Conservation (phyloP, 495 filamentous ascomycete species). For the Thermochaetoides thermophila region DNA sequence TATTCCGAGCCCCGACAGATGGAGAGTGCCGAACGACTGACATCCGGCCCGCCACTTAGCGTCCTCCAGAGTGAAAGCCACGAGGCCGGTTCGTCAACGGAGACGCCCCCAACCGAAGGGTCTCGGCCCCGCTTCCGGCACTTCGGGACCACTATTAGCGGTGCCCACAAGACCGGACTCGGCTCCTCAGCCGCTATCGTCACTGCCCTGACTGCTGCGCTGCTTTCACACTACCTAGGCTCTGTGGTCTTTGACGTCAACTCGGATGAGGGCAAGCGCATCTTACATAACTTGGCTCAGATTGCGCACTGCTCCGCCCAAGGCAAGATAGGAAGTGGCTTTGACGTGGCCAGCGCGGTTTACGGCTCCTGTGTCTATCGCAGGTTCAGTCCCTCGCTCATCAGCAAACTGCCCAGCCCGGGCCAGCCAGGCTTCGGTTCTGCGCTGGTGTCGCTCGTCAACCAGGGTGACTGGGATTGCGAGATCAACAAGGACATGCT, state of each 20-base stretch:
- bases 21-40: conserved; percentile 26
- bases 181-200: conserved; percentile 92
- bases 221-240: conserved; percentile 70
- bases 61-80: too few relatives aligned
- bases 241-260: conserved; percentile 37
- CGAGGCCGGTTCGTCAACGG: conserved; percentile 2
- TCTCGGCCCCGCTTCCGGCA: conserved; percentile 46
- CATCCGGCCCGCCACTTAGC: too few relatives aligned
- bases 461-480: conserved; percentile 56
- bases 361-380: conserved; percentile 83
- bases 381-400: conserved; percentile 70
- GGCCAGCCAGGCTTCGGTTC: conserved; percentile 48
- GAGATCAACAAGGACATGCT: conserved; percentile 45
- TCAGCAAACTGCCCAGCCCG: conserved; percentile 48
- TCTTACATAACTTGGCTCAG: conserved; percentile 85
- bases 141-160: conserved; percentile 58
- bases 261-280: conserved; percentile 17
- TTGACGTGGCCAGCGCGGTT: conserved; percentile 88
- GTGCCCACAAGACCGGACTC: conserved; percentile 90
- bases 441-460: conserved; percentile 48
- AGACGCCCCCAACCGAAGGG: neutral
- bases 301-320: conserved; percentile 90
- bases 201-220: conserved; percentile 70
- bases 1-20: conserved; percentile 43
- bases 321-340: conserved; percentile 89